Evolutionary conservation across 164 flowering plant species (phyloP).

Genomic region (Euptelea pleiosperma): DNA sequence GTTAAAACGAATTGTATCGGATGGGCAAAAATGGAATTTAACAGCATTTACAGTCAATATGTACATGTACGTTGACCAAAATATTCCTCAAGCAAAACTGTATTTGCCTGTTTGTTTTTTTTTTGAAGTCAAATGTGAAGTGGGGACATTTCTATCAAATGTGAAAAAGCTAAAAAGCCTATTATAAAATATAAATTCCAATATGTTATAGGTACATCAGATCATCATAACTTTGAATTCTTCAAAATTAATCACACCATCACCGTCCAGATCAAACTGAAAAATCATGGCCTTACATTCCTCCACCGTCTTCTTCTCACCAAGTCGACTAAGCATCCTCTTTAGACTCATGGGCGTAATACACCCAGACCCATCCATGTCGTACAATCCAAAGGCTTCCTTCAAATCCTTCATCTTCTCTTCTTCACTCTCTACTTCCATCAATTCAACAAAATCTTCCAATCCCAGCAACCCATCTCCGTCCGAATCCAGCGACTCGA

Average conservation of each 20-base stretch:
- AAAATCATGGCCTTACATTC: constrained; percentile 34
- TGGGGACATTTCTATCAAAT: too few species aligned
- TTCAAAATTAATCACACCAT: constrained; percentile 35
- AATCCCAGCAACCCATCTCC: constrained; percentile 49
- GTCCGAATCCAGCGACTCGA: constrained; percentile 39
- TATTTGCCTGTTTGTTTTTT: too few species aligned
- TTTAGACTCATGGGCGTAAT: constrained; percentile 44
- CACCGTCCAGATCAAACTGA: constrained; percentile 35
- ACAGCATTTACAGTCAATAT: too few species aligned
- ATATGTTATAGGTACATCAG: too few species aligned
- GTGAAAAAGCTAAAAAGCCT: too few species aligned
- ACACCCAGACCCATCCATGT: constrained; percentile 38
- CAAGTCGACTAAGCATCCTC: constrained; percentile 40
- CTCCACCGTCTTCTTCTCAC: constrained; percentile 20
- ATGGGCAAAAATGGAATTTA: too few species aligned
- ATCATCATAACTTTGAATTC: constrained; percentile 43
- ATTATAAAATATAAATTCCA: too few species aligned
- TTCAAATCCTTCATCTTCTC: constrained; percentile 37
- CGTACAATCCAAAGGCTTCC: constrained; percentile 50
- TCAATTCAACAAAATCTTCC: constrained; percentile 41
- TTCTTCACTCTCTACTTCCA: constrained; percentile 37
- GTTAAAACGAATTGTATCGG: too few species aligned
- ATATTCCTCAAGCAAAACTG: too few species aligned
- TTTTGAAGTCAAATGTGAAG: too few species aligned
- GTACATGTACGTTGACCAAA: too few species aligned